Evolutionary conservation across 2,329 filamentous ascomycete species (phyloP), one percentile per base, ranked within the genome.

Genomic region (Coleophoma crateriformis): DNA sequence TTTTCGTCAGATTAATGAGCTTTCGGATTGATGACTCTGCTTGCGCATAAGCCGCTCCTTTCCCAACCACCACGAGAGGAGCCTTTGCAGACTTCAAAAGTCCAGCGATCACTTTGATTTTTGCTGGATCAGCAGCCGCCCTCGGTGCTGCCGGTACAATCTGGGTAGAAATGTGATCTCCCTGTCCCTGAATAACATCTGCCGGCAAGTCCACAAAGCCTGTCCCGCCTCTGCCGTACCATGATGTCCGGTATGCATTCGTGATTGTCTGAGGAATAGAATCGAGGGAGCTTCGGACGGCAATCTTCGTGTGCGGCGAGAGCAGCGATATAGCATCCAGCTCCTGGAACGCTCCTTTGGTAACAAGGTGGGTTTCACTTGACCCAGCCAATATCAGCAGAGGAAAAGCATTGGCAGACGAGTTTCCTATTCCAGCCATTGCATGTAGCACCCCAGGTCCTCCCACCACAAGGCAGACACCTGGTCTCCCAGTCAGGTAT

Each of bases 381-480:
- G 76, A 76, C 2, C 78, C 78, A 14, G 73, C 76, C 2, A 82
- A 69, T 2, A 81, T 67, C 2, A 81, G 67, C 7, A 81, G 61
- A 3, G 79, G 78, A 55, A 76, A 81, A 19, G 71, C 71, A 62
- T 81, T 81, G n/a, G 68, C 73, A 37, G 69, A 70, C 7, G 77
- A 65, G 57, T 78, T 79, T 22, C 72, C 71, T 41, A 77, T 71
- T 57, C 78, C 78, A 52, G 79, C 75, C 64, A 81, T 72, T 11
- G 75, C 75, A 67, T 81, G 78, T 19, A 81, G 64, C 13, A 82
- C 75, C 19, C 78, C 78, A 7, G 78, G 78, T 8, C 78, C 78
- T 46, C 78, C 78, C 3, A 82, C 78, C n/a, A 79, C 73, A 37
- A 81, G 67, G 59, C 77, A 81, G 10, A 81, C 74, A 3, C 77